A percentile compares a stretch with the other conserved stretches of the same genome.
Conservation (phyloP, 2,329 filamentous ascomycete genomes). For the Phyllosticta ampelicida region DNA sequence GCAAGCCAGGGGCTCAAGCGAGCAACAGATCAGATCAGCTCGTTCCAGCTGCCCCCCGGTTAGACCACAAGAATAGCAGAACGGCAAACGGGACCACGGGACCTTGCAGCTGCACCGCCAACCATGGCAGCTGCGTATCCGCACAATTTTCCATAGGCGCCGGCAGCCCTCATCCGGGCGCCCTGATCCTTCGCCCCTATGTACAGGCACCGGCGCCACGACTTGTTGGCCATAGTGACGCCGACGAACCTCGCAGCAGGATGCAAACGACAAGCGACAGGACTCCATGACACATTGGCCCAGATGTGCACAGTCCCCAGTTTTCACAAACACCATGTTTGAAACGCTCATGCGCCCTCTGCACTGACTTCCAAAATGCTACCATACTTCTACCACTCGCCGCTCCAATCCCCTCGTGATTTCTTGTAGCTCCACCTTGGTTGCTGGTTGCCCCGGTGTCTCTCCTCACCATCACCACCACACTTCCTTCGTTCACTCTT, state of each 20-base stretch:
- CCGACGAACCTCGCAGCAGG: neutral
- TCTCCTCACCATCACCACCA: neutral
- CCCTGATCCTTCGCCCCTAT: no score
- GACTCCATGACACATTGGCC: neutral
- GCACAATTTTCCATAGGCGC: no score
- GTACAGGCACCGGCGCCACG: no score
- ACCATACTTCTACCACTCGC: no score
- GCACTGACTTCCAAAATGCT: neutral
- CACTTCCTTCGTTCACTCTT: neutral
- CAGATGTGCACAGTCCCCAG: neutral
- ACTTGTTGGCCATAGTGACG: neutral
- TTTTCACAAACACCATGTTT: neutral
- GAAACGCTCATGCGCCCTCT: neutral
- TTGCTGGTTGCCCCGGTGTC: neutral
- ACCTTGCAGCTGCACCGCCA: no score
- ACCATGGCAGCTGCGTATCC: no score
- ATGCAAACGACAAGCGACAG: neutral
- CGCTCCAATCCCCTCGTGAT: neutral
- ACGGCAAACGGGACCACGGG: no score
- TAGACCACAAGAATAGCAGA: no score
- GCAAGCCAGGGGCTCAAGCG: no score
- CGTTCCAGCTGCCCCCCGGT: no score
- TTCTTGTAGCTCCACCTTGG: neutral
- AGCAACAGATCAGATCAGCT: no score
- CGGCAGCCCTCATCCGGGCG: no score